Conservation (phyloP, 371 early-diverging fungal genomes). For the Mortierella sp. region DNA sequence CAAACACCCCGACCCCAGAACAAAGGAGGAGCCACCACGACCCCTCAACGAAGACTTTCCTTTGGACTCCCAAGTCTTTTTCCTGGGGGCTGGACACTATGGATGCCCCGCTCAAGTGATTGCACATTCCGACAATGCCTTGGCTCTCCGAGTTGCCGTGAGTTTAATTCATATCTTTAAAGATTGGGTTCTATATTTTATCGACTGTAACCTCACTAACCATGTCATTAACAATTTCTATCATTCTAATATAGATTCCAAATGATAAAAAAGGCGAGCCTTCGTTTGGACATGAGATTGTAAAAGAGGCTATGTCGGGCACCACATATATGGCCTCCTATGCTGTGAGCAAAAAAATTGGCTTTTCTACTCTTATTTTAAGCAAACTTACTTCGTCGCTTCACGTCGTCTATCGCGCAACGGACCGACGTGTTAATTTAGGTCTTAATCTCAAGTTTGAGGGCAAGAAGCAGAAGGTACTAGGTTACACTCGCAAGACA, state of each 20-base stretch:
- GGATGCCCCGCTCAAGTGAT: constrained; percentile 83
- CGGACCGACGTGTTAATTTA: constrained; percentile 75
- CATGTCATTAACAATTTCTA: background rate
- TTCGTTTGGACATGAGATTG: constrained; percentile 68
- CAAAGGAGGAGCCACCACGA: constrained; percentile 66
- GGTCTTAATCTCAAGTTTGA: constrained; percentile 95
- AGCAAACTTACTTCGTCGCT: constrained; percentile 89
- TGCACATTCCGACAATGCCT: constrained; percentile 64
- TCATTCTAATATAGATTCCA: constrained; percentile 27
- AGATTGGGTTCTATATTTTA: background rate
- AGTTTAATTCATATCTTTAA: constrained; percentile 44
- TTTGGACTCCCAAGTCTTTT: constrained; percentile 74
- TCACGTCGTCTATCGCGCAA: constrained; percentile 68
- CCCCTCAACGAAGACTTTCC: constrained; percentile 78
- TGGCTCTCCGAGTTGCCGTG: constrained; percentile 59
- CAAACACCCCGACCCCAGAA: constrained; percentile 80
- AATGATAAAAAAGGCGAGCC: constrained; percentile 60
- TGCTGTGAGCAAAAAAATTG: constrained; percentile 72
- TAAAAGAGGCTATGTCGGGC: constrained; percentile 53
- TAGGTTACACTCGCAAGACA: constrained; percentile 87
- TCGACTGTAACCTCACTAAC: background rate
- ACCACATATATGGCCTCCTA: constrained; percentile 75
- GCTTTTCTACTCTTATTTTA: constrained; percentile 72
- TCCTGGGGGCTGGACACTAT: constrained; percentile 75
- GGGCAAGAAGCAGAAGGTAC: constrained; percentile 82